Evolutionary conservation across 108 stramenopile genomes (phyloP).

Genomic region (Asterionellopsis glacialis): DNA sequence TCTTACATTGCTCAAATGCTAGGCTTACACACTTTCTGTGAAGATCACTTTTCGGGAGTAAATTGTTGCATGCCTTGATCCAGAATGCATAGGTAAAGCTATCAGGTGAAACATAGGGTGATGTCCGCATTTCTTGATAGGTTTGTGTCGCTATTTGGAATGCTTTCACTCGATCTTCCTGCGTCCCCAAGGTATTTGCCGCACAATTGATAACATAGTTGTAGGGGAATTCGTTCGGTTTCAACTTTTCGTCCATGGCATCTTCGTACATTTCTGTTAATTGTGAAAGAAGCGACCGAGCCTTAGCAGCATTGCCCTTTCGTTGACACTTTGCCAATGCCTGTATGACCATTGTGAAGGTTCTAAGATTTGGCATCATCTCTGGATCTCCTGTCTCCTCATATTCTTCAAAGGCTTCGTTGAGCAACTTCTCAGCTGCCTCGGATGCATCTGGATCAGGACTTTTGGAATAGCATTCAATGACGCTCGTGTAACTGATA

Average conservation of each 20-base stretch:
- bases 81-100: constrained; percentile 78
- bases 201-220: constrained; percentile 51
- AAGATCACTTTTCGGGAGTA: constrained; percentile 45
- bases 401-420: constrained; percentile 21
- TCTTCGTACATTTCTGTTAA: constrained; percentile 34
- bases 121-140: constrained; percentile 34
- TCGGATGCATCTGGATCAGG: constrained; percentile 22
- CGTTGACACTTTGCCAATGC: constrained; percentile 17
- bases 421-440: constrained; percentile 20
- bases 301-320: constrained; percentile 5
- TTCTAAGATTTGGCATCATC: constrained; percentile 38
- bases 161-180: constrained; percentile 24
- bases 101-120: constrained; percentile 33
- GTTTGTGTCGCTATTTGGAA: constrained; percentile 39
- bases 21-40: constrained; percentile 42
- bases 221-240: constrained; percentile 35
- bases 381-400: constrained; percentile 18
- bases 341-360: constrained; percentile 39
- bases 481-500: constrained; percentile 38
- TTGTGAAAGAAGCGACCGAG: constrained; percentile 27
- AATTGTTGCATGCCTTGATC: constrained; percentile 72
- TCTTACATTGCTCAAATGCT: constrained; percentile 66
- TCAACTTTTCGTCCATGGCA: constrained; percentile 18
- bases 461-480: constrained; percentile 37
- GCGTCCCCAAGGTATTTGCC: constrained; percentile 24